Conservation (phyloP, 805 yeast species). For the Wickerhamiella bombiphila region DNA sequence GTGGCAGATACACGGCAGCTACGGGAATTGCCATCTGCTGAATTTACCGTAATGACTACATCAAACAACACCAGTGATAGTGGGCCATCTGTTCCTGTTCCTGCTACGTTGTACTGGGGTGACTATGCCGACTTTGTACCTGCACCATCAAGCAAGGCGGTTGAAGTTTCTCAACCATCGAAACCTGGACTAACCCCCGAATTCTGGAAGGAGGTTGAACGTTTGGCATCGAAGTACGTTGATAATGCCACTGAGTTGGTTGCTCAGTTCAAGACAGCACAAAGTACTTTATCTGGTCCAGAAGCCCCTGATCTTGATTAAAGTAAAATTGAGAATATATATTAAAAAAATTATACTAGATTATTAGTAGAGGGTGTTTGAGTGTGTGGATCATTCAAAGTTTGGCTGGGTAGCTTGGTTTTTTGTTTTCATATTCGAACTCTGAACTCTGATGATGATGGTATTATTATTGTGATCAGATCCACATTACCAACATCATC, state of each 20-base stretch:
- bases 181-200: conserved; percentile 12
- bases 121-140: conserved; percentile 1
- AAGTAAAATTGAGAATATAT: too few species aligned
- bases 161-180: neutral
- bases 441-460: neutral
- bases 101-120: conserved; percentile 15
- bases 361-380: too few species aligned
- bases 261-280: conserved; percentile 1
- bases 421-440: too few species aligned
- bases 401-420: too few species aligned
- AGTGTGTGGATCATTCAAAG: too few species aligned
- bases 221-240: conserved; percentile 10
- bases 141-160: neutral
- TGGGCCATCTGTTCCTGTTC: conserved; percentile 8
- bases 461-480: neutral
- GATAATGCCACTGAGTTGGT: conserved; percentile 8
- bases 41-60: conserved; percentile 15
- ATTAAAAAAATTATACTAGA: too few species aligned
- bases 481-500: conserved; percentile 4
- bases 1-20: conserved; percentile 15
- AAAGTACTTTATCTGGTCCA: neutral
- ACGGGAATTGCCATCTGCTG: conserved; percentile 11
- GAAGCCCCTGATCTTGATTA: too few species aligned
- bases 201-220: conserved; percentile 15
- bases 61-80: conserved; percentile 3